Conservation (phyloP, 2,329 filamentous ascomycete genomes). For the Arthrobotrys entomopaga region DNA sequence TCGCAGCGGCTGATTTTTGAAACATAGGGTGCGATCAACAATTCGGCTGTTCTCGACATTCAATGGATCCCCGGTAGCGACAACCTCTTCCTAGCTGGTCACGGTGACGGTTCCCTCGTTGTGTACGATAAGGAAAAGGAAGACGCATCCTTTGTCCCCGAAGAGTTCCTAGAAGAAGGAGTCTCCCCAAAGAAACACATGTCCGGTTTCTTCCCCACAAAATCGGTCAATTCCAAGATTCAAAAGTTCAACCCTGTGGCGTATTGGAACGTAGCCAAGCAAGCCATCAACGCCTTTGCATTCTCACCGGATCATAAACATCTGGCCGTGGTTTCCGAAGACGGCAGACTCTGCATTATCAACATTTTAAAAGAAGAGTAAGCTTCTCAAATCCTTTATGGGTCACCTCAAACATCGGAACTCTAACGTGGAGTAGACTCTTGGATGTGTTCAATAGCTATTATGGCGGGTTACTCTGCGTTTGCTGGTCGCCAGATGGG, state of each 20-base stretch:
- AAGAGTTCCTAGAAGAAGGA: slow-evolving; percentile 64
- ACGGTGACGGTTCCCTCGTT: slow-evolving; percentile 88
- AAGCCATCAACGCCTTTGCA: slow-evolving; percentile 87
- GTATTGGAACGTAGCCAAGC: slow-evolving; percentile 90
- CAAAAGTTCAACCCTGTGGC: slow-evolving; percentile 93
- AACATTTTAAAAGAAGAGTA: slow-evolving; percentile 92
- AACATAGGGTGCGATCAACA: slow-evolving; percentile 81
- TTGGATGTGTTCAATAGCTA: slow-evolving; percentile 88
- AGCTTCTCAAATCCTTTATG: slow-evolving; percentile 59
- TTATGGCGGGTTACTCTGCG: slow-evolving; percentile 90
- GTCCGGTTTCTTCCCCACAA: slow-evolving; percentile 65
- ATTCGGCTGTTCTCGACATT: slow-evolving; percentile 84
- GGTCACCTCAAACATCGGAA: not conserved
- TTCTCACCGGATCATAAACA: slow-evolving; percentile 91
- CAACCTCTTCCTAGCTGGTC: slow-evolving; percentile 88
- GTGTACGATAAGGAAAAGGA: slow-evolving; percentile 99
- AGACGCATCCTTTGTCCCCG: slow-evolving; percentile 79
- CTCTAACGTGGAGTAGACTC: slow-evolving; percentile 67
- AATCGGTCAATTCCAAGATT: slow-evolving; percentile 92
- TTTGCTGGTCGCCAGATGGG: slow-evolving; percentile 97
- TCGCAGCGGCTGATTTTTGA: not conserved
- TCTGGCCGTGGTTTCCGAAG: slow-evolving; percentile 88
- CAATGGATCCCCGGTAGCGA: slow-evolving; percentile 95
- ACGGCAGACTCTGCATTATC: slow-evolving; percentile 87
- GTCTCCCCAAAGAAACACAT: slow-evolving; percentile 43